Evolutionary conservation across 495 filamentous ascomycete genomes (phyloP).

Genomic region (Cercophora samala): DNA sequence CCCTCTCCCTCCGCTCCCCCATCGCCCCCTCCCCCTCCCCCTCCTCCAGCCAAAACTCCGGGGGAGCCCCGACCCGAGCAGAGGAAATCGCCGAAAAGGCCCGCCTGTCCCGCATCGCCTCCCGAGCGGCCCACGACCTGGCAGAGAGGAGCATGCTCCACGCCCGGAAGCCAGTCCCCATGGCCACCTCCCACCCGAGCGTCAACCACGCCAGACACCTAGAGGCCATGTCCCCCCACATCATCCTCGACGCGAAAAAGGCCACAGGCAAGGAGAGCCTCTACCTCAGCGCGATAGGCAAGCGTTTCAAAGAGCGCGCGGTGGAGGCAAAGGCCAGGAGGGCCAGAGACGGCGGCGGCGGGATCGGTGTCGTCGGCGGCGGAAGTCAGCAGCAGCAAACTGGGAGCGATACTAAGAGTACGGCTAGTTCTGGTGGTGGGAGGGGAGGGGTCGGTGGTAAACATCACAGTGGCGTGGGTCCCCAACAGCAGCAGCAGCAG

Average conservation of each 20-base stretch:
- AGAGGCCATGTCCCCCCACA: constrained; percentile 43
- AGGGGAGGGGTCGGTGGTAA: not conserved
- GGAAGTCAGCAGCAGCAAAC: not conserved
- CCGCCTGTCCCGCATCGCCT: constrained; percentile 49
- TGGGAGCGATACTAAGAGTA: not conserved
- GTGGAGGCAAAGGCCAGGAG: constrained; percentile 24
- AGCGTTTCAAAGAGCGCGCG: constrained; percentile 45
- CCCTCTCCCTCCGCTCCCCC: constrained; percentile 15
- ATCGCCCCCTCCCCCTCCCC: constrained; percentile 10
- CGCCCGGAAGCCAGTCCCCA: constrained; percentile 42
- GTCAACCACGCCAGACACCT: constrained; percentile 49
- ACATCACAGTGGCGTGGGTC: not conserved
- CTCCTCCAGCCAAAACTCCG: not conserved
- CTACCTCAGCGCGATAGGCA: constrained; percentile 69
- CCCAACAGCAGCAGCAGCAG: not conserved
- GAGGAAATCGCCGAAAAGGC: constrained; percentile 50
- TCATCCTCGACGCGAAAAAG: constrained; percentile 56
- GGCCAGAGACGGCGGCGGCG: not conserved
- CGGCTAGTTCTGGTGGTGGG: not conserved
- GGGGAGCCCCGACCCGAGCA: constrained; percentile 29
- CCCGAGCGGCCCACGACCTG: constrained; percentile 43
- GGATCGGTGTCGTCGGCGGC: not conserved
- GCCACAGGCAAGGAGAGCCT: constrained; percentile 61
- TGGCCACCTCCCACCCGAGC: constrained; percentile 45
- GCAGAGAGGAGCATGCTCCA: constrained; percentile 48